Base-by-base conservation (phyloP, 495 filamentous ascomycete genomes). In the Oidiodendron maius region DNA sequence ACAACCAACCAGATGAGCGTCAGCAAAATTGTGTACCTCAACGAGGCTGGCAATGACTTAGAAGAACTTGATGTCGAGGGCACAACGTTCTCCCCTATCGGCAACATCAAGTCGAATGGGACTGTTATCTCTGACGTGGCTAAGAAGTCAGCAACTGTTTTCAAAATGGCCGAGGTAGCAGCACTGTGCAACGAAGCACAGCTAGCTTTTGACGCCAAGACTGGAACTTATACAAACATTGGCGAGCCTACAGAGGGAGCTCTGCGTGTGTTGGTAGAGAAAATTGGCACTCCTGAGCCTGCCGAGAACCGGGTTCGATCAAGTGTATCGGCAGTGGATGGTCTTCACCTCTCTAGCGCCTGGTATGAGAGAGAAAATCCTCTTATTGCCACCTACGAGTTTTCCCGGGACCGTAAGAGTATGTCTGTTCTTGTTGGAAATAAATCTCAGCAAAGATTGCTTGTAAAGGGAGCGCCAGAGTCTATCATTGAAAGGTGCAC, bases 1-100 rank as follows among this genome's bases (percentile, higher is more conserved):
- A 99, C 94, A 21, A 99, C 94, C 28, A 99, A 97, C 70, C 90
- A 99, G 68, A 99, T 99, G 94, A 96, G 93, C 60, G 94, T 96
- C 44, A 91, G 81, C 63, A 95, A 91, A 68, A 74, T 96, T 34
- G 86, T 96, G 23, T 87, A 87, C 61, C 70, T 99, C 58, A 82
- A 74, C 55, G 74, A 81, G 50, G 70, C 77, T 43, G 90, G 89
- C 30, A 75, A 71, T 40, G 83, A 79, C 35, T 67, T 99, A 13
- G 89, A 95, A 57, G 90, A 97, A 55, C 75, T 97, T 26, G 82
- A 90, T 52, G 82, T 99, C 28, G 85, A 96, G 65, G 94, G 94
- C 18, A 96, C 88, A 2, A 96, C 88, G 34, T 99, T 96, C 61
- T 81, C 89, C 10, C 93, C 93, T 12, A 78, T 82, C 53, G 93